Percentiles rank a stretch among this genome's conserved stretches.
phyloP scores from a whole-genome alignment of 2,329 filamentous ascomycete species.

The Ophiostoma pallidulum region DNA sequence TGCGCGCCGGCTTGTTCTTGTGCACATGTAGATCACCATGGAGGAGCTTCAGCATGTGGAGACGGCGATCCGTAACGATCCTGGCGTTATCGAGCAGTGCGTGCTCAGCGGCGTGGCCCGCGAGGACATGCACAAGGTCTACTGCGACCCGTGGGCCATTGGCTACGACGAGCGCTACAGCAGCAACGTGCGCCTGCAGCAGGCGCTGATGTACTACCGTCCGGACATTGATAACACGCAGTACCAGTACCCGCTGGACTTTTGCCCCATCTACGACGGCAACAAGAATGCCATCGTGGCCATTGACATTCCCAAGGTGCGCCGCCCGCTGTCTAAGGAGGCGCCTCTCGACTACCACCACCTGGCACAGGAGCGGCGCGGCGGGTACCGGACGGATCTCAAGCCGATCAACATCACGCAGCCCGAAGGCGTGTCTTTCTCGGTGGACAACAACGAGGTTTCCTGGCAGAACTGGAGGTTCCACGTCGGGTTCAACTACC shows the following conservation, averaged over 20 bases:
- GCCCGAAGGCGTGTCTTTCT: conserved; percentile 77
- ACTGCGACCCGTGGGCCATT: conserved; percentile 94
- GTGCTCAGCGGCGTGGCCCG: conserved; percentile 68
- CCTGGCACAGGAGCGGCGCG: conserved; percentile 58
- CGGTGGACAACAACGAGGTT: conserved; percentile 52
- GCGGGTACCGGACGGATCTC: conserved; percentile 67
- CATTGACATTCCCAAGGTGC: conserved; percentile 72
- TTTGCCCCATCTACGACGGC: conserved; percentile 83
- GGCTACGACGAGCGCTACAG: conserved; percentile 89
- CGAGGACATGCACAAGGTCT: conserved; percentile 89
- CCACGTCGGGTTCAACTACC: conserved; percentile 91
- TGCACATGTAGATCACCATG: conserved; percentile 80
- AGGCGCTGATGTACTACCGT: conserved; percentile 92
- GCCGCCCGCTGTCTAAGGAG: conserved; percentile 64
- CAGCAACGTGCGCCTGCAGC: conserved; percentile 68
- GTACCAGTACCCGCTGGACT: conserved; percentile 86
- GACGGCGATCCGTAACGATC: conserved; percentile 62
- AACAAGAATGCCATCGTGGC: conserved; percentile 69
- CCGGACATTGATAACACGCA: conserved; percentile 78
- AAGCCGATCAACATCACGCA: conserved; percentile 72
- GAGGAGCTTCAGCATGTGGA: conserved; percentile 81
- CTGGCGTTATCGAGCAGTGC: conserved; percentile 86
- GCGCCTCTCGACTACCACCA: conserved; percentile 73
- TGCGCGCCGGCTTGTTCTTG: background rate
- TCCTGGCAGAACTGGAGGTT: conserved; percentile 92